These are phyloP conservation scores for Candida insectalens DNA, from an alignment of 805 yeast genomes.

Conservation along the genomic window DNA sequence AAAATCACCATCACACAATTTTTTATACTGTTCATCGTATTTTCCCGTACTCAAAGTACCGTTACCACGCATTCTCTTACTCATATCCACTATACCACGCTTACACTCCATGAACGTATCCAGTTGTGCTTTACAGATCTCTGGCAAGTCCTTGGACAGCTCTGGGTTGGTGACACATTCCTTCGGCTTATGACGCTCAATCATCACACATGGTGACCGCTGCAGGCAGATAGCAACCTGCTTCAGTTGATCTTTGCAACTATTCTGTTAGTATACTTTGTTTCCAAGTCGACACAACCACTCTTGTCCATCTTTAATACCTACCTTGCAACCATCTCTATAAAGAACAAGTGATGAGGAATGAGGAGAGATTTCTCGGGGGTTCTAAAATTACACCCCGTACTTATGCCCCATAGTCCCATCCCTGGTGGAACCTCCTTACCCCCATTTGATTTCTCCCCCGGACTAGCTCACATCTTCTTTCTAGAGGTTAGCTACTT, in stretches of 20 bases:
- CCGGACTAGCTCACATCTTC: too few species aligned
- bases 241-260: constrained; percentile 89
- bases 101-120: constrained; percentile 84
- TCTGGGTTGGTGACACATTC: constrained; percentile 79
- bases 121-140: constrained; percentile 76
- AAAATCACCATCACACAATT: constrained; percentile 71
- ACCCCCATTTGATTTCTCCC: too few species aligned
- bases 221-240: constrained; percentile 96
- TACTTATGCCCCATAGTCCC: too few species aligned
- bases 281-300: too few species aligned
- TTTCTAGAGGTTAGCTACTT: too few species aligned
- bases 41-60: constrained; percentile 90
- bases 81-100: constrained; percentile 83
- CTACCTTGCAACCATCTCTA: constrained; percentile 46
- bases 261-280: too few species aligned
- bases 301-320: too few species aligned
- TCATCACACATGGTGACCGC: constrained; percentile 91
- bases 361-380: too few species aligned
- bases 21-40: constrained; percentile 79
- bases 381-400: too few species aligned
- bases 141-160: constrained; percentile 70
- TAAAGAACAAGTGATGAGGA: too few species aligned
- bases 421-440: too few species aligned
- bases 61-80: constrained; percentile 86
- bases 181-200: constrained; percentile 83